These are phyloP conservation scores for Paramecium caudatum DNA, from an alignment of 73 alveolate genomes.

Conservation along the genomic window DNA sequence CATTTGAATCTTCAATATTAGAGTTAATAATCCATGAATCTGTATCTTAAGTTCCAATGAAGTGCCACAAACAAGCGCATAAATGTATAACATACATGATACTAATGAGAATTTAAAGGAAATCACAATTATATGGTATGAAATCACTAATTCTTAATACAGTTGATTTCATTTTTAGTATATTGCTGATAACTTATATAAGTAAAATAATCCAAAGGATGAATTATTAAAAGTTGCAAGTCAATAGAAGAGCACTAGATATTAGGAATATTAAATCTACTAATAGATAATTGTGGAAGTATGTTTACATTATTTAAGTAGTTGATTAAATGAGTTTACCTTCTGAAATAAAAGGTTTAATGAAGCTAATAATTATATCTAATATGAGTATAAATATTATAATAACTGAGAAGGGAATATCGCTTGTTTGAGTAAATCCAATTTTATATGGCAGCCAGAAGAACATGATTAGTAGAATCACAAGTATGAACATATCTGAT, in stretches of 20 bases:
- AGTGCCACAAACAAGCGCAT: conserved; percentile 25
- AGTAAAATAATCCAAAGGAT: too few species aligned
- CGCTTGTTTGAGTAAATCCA: not conserved
- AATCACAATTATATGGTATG: not conserved
- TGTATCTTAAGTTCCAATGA: not conserved
- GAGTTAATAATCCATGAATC: not conserved
- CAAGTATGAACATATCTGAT: not conserved
- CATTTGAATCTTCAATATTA: not conserved
- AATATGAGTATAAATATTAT: not conserved
- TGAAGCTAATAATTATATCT: not conserved
- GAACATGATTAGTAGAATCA: not conserved
- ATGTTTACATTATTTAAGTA: too few species aligned
- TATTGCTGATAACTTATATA: too few species aligned
- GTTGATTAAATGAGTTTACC: too few species aligned
- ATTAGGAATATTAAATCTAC: too few species aligned
- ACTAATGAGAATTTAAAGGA: not conserved
- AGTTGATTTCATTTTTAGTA: too few species aligned
- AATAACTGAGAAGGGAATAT: not conserved
- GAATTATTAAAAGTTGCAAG: too few species aligned
- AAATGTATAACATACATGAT: not conserved
- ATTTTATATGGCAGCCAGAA: not conserved
- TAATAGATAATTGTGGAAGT: too few species aligned
- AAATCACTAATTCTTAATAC: not conserved
- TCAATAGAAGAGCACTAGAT: too few species aligned
- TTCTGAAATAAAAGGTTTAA: conserved; percentile 10